Conservation (phyloP, 352 stramenopile species). For the Blastocystis sp. region DNA sequence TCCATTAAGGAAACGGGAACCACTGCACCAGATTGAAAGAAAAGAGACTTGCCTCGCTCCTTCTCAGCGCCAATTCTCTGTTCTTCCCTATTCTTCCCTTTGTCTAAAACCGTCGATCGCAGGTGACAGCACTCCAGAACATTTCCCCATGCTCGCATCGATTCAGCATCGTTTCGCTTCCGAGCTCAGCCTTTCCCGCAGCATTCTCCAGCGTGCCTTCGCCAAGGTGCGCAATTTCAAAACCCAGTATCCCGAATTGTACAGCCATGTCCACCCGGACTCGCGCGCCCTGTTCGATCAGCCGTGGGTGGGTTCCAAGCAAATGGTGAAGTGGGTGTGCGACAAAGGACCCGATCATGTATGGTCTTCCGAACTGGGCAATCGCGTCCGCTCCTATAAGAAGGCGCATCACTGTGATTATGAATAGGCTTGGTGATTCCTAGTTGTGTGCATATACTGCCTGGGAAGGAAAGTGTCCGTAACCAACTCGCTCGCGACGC, state of each 20-base stretch:
- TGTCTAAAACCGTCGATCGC: too few relatives aligned
- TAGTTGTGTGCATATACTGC: conserved; percentile 38
- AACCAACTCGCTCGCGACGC: conserved; percentile 45
- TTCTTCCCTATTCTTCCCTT: background rate
- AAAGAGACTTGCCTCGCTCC: background rate
- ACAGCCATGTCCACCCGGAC: conserved; percentile 28
- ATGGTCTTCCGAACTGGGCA: conserved; percentile 1
- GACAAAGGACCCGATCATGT: conserved; percentile 52
- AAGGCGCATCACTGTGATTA: conserved; percentile 35
- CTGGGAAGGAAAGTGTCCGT: conserved; percentile 39
- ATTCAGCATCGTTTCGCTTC: background rate
- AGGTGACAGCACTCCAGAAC: too few relatives aligned
- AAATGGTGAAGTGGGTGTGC: conserved; percentile 54
- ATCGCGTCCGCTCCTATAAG: conserved; percentile 33
- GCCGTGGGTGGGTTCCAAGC: conserved; percentile 46
- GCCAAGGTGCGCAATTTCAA: conserved; percentile 51
- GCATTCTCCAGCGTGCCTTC: background rate
- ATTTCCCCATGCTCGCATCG: background rate
- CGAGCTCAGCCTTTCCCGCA: background rate
- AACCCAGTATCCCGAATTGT: conserved; percentile 48
- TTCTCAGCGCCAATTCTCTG: background rate
- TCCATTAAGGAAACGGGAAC: background rate
- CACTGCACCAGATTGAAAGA: background rate
- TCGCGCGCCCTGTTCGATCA: conserved; percentile 34
- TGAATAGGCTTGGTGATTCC: background rate